Evolutionary conservation across 164 flowering plant genomes (phyloP).

Genomic region (Akebia trifoliata): DNA sequence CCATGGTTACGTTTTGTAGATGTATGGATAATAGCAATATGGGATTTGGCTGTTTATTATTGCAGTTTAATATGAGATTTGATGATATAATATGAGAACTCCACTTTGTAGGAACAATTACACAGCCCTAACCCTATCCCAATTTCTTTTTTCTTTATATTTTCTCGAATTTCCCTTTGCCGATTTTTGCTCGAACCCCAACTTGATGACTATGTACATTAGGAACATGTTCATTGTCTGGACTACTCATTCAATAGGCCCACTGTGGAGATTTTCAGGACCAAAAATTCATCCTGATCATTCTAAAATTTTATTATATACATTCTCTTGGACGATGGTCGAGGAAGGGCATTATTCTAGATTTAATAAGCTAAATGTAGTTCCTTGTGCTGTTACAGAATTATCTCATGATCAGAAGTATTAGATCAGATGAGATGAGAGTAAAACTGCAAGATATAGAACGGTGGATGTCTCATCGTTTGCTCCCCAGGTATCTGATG

Average conservation of each 20-base stretch:
- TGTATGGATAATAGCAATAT: no score
- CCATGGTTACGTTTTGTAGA: no score
- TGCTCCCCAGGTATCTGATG: constrained; percentile 45
- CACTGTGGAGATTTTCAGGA: not conserved
- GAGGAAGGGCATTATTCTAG: not conserved
- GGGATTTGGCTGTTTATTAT: no score
- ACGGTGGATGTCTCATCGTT: constrained; percentile 65
- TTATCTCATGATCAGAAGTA: constrained; percentile 45
- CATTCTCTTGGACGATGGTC: not conserved
- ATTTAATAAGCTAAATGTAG: not conserved
- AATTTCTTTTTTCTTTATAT: no score
- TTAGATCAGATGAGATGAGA: constrained; percentile 60
- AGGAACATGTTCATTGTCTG: no score
- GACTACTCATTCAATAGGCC: not conserved
- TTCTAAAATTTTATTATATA: not conserved
- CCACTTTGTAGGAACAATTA: no score
- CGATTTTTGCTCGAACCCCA: no score
- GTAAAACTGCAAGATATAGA: constrained; percentile 52
- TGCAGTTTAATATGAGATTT: no score
- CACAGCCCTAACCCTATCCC: no score
- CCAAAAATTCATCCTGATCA: not conserved
- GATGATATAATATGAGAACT: no score
- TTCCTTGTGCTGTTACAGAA: constrained; percentile 30
- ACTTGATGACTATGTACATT: no score
- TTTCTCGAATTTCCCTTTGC: no score